Evolutionary conservation across 441 rosid genomes (phyloP).

Genomic region (Gossypium trilobum): DNA sequence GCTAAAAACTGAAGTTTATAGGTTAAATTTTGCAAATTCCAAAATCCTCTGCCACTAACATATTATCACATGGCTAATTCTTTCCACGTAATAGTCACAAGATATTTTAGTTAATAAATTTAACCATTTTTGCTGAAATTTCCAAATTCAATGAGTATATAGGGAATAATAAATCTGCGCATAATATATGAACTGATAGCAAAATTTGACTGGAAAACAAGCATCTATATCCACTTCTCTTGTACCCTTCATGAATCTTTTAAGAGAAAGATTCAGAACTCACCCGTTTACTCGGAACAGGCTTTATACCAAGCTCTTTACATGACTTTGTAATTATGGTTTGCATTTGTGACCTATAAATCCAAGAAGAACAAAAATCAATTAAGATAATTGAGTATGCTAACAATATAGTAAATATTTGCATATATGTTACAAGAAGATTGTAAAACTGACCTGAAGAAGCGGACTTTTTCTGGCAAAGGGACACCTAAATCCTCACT

Average conservation of each 20-base stretch:
- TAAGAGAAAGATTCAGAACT: slow-evolving; percentile 16
- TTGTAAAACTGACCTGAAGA: slow-evolving; percentile 49
- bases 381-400: background rate
- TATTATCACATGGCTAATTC: no score
- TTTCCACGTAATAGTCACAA: no score
- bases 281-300: slow-evolving; percentile 82
- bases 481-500: slow-evolving; percentile 65
- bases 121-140: no score
- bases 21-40: background rate
- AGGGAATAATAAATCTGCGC: no score
- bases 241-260: background rate
- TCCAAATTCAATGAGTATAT: no score
- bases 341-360: slow-evolving; percentile 87
- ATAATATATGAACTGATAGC: no score
- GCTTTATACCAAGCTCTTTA: slow-evolving; percentile 73
- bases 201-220: no score
- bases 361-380: slow-evolving; percentile 4
- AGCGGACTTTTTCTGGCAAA: slow-evolving; percentile 63
- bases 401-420: background rate
- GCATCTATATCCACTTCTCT: background rate
- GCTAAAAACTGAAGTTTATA: background rate
- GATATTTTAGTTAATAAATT: no score
- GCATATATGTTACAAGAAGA: background rate
- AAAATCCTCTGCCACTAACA: no score
- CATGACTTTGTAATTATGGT: slow-evolving; percentile 80